Percentiles rank a stretch among this genome's conserved stretches.
Conservation (phyloP, 306 rosid genomes). For the Cucurbita pepo region DNA sequence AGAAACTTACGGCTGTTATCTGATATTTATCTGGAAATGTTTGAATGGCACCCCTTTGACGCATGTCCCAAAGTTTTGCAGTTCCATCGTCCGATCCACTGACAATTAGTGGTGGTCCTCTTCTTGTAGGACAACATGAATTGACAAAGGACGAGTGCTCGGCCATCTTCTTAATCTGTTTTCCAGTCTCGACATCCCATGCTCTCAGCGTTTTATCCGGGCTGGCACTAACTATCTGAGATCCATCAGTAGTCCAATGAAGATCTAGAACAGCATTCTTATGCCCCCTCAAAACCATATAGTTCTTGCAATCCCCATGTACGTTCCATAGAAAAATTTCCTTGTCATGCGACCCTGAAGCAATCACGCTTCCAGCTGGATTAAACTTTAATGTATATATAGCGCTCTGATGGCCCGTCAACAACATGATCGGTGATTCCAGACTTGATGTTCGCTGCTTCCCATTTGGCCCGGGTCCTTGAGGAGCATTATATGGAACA, state of each 20-base stretch:
- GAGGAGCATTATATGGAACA: constrained; percentile 47
- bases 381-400: constrained; percentile 85
- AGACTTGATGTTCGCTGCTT: constrained; percentile 69
- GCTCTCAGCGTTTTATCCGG: constrained; percentile 83
- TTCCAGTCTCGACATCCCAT: constrained; percentile 93
- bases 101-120: constrained; percentile 84
- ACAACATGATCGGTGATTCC: constrained; percentile 82
- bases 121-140: constrained; percentile 83
- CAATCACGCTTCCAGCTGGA: constrained; percentile 67
- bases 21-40: constrained; percentile 92
- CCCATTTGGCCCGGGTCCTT: constrained; percentile 49
- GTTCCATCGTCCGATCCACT: constrained; percentile 96
- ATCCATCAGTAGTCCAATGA: constrained; percentile 90
- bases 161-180: constrained; percentile 84
- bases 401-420: constrained; percentile 80
- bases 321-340: constrained; percentile 90
- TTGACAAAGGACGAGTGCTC: constrained; percentile 87
- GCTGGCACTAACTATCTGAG: constrained; percentile 75
- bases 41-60: constrained; percentile 91
- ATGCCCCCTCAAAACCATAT: constrained; percentile 82
- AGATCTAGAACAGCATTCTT: constrained; percentile 92
- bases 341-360: constrained; percentile 89
- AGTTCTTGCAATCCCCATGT: constrained; percentile 84
- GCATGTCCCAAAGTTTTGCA: constrained; percentile 95
- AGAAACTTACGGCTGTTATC: constrained; percentile 76